A percentile compares a stretch with the other conserved stretches of the same genome.
Conservation (phyloP, 352 stramenopile genomes). For the Halophytophthora polymorphica region DNA sequence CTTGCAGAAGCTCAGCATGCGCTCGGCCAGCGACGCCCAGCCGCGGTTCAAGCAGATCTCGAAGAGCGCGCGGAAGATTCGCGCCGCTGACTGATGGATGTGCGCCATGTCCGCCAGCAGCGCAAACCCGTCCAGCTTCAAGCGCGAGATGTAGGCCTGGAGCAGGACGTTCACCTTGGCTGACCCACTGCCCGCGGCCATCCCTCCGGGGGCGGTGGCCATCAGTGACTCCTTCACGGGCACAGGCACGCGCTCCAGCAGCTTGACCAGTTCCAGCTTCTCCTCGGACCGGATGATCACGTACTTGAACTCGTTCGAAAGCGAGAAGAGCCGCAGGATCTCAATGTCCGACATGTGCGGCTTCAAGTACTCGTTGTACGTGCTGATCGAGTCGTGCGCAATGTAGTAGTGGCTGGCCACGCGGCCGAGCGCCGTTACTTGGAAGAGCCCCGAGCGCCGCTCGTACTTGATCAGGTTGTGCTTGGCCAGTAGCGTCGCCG, state of each 20-base stretch:
- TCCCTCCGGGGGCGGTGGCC: slow-evolving; percentile 32
- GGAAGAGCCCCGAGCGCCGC: slow-evolving; percentile 91
- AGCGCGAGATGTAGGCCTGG: slow-evolving; percentile 98
- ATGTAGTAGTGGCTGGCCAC: slow-evolving; percentile 99
- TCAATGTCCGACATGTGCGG: slow-evolving; percentile 99
- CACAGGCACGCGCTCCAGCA: slow-evolving; percentile 97
- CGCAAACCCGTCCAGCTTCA: slow-evolving; percentile 98
- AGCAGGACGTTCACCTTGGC: slow-evolving; percentile 99
- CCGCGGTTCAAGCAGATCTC: slow-evolving; percentile 97
- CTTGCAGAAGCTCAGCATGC: slow-evolving; percentile 97
- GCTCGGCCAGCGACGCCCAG: slow-evolving; percentile 94
- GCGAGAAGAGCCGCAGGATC: slow-evolving; percentile 97
- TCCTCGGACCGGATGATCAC: slow-evolving; percentile 98
- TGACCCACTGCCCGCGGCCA: slow-evolving; percentile 59
- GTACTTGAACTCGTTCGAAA: slow-evolving; percentile 99
- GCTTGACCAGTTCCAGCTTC: slow-evolving; percentile 97
- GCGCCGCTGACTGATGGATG: slow-evolving; percentile 97
- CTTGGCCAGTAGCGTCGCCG: slow-evolving; percentile 95
- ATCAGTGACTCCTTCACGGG: slow-evolving; percentile 96
- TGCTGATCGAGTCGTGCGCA: slow-evolving; percentile 96
- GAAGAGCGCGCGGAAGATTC: slow-evolving; percentile 98
- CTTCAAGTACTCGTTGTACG: slow-evolving; percentile 98
- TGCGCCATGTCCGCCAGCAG: slow-evolving; percentile 99
- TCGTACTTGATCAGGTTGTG: slow-evolving; percentile 99
- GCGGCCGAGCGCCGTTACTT: slow-evolving; percentile 95